Conservation (phyloP, 202 grass and related monocot species). For the Sporobolus alterniflorus region DNA sequence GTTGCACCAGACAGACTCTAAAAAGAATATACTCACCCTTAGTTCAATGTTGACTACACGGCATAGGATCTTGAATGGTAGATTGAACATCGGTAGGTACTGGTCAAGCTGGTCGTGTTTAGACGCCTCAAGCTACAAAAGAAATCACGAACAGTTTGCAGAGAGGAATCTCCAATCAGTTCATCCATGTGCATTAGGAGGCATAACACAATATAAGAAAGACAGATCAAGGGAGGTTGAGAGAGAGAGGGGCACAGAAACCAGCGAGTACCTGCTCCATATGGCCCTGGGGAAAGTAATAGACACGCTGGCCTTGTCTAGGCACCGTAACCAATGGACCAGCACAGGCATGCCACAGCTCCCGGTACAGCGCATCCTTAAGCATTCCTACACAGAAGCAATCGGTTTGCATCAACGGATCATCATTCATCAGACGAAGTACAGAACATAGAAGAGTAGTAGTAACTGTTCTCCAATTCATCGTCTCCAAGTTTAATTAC, state of each 20-base stretch:
- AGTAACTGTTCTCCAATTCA: not conserved
- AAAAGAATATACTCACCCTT: constrained; percentile 54
- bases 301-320: constrained; percentile 69
- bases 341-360: constrained; percentile 93
- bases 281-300: constrained; percentile 99
- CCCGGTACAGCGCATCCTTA: constrained; percentile 58
- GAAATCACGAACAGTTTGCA: constrained; percentile 20
- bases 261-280: constrained; percentile 85
- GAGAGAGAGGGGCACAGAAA: not conserved
- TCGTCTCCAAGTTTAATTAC: not conserved
- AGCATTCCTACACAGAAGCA: constrained; percentile 34
- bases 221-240: not conserved
- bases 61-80: constrained; percentile 93
- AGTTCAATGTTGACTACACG: constrained; percentile 84
- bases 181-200: not conserved
- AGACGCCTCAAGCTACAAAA: constrained; percentile 86
- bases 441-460: not conserved
- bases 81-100: constrained; percentile 78
- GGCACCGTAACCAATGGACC: constrained; percentile 85
- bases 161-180: constrained; percentile 5
- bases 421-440: constrained; percentile 5
- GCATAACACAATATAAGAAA: not conserved
- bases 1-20: constrained; percentile 28
- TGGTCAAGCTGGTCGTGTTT: constrained; percentile 80
- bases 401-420: not conserved